These are phyloP conservation scores for Luffa aegyptiaca DNA, from an alignment of 306 rosid species.

Conservation along the genomic window DNA sequence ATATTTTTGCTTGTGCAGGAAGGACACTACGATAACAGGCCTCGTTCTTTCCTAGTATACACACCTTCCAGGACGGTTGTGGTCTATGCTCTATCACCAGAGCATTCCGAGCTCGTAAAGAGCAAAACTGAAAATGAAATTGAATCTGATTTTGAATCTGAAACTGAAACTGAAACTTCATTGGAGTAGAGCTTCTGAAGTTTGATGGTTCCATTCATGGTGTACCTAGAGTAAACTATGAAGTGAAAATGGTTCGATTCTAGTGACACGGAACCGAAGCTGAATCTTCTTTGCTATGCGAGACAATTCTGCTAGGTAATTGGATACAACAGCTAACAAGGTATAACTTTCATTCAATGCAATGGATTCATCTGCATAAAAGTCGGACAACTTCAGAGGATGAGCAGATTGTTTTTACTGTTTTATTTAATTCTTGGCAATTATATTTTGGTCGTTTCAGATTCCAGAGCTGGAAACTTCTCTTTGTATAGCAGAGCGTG, in stretches of 20 bases:
- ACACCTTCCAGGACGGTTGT: constrained; percentile 78
- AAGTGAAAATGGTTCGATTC: neutral
- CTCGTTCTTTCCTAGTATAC: constrained; percentile 65
- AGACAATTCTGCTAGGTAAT: neutral
- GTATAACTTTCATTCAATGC: neutral
- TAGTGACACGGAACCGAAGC: neutral
- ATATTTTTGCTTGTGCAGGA: constrained; percentile 41
- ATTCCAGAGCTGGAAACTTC: neutral
- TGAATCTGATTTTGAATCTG: neutral
- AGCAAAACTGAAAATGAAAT: neutral
- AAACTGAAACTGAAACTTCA: neutral
- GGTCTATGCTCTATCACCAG: constrained; percentile 49
- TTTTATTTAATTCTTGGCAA: neutral
- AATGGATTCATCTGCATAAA: neutral
- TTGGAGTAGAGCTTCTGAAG: neutral
- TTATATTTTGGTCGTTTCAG: neutral
- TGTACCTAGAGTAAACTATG: neutral
- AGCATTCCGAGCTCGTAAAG: constrained; percentile 5
- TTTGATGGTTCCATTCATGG: neutral
- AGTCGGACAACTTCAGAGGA: neutral
- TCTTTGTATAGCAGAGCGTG: neutral
- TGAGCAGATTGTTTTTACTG: neutral
- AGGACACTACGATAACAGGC: constrained; percentile 55
- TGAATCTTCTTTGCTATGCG: neutral
- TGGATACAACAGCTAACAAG: constrained; percentile 10